Percentiles rank a stretch among this genome's conserved stretches.
These are phyloP conservation scores for Botryotinia convoluta DNA, from an alignment of 2,329 filamentous ascomycete species.

Conservation along the genomic window DNA sequence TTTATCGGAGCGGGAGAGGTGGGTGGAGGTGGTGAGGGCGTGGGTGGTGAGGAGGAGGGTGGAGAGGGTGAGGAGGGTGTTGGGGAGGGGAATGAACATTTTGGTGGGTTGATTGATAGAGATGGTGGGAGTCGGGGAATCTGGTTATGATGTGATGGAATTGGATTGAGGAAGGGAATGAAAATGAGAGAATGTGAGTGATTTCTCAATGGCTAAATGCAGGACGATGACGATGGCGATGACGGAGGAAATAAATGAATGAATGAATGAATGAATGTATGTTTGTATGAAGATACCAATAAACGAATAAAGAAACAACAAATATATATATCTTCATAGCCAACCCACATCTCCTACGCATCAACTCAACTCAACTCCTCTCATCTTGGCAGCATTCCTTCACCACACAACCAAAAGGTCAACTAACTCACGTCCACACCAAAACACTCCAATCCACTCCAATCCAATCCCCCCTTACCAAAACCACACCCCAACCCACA, in stretches of 20 bases:
- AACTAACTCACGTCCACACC: too few species aligned
- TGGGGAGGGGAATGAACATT: background rate
- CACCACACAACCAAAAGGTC: background rate
- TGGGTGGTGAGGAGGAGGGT: too few species aligned
- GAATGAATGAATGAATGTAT: too few species aligned
- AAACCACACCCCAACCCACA: background rate
- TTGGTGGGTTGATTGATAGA: background rate
- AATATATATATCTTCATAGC: background rate
- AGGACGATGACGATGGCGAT: accelerated
- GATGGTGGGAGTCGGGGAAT: background rate
- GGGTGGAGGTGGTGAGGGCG: too few species aligned
- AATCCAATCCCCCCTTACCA: background rate
- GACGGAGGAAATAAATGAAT: too few species aligned
- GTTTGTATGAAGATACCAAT: background rate
- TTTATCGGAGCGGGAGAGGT: background rate
- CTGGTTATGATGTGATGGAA: background rate
- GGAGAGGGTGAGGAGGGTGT: too few species aligned
- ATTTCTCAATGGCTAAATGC: background rate
- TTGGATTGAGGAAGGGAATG: background rate
- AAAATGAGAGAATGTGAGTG: background rate
- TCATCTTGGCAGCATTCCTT: background rate
- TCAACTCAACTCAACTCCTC: background rate
- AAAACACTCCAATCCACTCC: background rate
- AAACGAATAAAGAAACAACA: background rate
- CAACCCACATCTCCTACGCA: background rate